Percentiles rank a stretch among this genome's conserved stretches.
These are phyloP conservation scores for Schizosaccharomyces versatilis DNA, from an alignment of 1,139 yeast genomes.

Conservation along the genomic window DNA sequence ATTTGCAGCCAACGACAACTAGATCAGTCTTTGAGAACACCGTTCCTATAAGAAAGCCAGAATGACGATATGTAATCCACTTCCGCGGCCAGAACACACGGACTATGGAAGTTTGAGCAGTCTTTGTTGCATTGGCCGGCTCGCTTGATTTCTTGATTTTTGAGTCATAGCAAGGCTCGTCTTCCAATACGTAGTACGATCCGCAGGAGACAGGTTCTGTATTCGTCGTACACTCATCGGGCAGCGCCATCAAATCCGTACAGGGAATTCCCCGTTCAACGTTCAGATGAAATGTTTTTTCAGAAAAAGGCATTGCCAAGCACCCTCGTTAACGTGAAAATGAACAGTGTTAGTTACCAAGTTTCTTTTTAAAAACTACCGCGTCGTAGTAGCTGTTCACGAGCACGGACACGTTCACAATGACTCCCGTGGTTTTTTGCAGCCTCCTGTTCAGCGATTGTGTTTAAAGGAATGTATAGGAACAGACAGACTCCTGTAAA, in stretches of 20 bases:
- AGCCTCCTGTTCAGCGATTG: slow-evolving; percentile 3
- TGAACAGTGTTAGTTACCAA: neutral
- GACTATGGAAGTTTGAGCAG: neutral
- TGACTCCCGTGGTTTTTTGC: neutral
- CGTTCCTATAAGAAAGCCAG: slow-evolving; percentile 14
- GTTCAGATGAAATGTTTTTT: too few species aligned
- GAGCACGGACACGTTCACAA: slow-evolving; percentile 12
- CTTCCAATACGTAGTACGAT: too few species aligned
- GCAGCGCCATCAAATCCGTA: too few species aligned
- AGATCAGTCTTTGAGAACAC: slow-evolving; percentile 13
- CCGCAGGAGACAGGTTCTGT: too few species aligned
- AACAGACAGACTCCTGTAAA: neutral
- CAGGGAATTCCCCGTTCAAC: too few species aligned
- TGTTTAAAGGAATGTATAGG: neutral
- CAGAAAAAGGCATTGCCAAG: too few species aligned
- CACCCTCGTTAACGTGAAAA: neutral
- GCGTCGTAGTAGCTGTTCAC: slow-evolving; percentile 16
- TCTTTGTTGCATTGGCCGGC: too few species aligned
- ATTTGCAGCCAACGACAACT: slow-evolving; percentile 10
- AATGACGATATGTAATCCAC: slow-evolving; percentile 4
- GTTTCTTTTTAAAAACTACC: slow-evolving; percentile 14
- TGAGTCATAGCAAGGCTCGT: too few species aligned
- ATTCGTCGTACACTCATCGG: too few species aligned
- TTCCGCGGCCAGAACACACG: slow-evolving; percentile 15
- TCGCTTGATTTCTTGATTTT: too few species aligned